Percentiles rank a stretch among this genome's conserved stretches.
Evolutionary conservation across 768 basidiomycete species (phyloP).

Genomic region (Chalciporus piperatus): DNA sequence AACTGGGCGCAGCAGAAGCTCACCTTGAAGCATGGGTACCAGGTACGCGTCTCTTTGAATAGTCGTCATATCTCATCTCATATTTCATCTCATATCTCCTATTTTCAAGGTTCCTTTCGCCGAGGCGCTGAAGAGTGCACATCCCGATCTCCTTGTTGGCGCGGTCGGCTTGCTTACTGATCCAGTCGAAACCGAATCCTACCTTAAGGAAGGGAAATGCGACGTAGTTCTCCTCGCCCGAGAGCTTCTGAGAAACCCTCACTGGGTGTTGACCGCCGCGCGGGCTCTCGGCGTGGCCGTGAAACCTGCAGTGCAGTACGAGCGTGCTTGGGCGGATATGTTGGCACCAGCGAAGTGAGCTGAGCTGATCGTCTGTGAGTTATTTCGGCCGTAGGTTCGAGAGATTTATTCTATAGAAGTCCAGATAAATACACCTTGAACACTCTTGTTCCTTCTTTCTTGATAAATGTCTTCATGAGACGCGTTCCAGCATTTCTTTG

Average conservation of each 20-base stretch:
- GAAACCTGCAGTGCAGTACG: constrained; percentile 73
- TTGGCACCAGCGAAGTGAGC: constrained; percentile 18
- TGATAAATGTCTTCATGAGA: constrained; percentile 9
- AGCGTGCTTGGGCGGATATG: constrained; percentile 51
- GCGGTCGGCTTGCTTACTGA: constrained; percentile 74
- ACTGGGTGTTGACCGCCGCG: constrained; percentile 64
- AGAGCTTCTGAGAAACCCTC: constrained; percentile 62
- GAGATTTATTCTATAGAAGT: background rate
- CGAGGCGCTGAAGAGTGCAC: constrained; percentile 56
- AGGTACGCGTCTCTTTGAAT: constrained; percentile 36
- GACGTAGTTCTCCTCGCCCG: constrained; percentile 70
- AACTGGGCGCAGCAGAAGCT: constrained; percentile 64
- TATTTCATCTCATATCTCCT: background rate
- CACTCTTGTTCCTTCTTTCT: background rate
- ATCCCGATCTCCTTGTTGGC: constrained; percentile 54
- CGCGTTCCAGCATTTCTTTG: constrained; percentile 51
- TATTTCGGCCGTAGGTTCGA: background rate
- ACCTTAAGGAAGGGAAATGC: constrained; percentile 62
- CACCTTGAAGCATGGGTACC: constrained; percentile 50
- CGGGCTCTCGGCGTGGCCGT: constrained; percentile 58
- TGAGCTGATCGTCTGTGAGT: background rate
- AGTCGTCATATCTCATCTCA: background rate
- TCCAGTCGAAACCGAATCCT: constrained; percentile 55
- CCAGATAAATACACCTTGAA: constrained; percentile 1
- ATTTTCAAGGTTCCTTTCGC: constrained; percentile 60